phyloP scores from a whole-genome alignment of 2,329 filamentous ascomycete species.

The Elsinoe perseae region DNA sequence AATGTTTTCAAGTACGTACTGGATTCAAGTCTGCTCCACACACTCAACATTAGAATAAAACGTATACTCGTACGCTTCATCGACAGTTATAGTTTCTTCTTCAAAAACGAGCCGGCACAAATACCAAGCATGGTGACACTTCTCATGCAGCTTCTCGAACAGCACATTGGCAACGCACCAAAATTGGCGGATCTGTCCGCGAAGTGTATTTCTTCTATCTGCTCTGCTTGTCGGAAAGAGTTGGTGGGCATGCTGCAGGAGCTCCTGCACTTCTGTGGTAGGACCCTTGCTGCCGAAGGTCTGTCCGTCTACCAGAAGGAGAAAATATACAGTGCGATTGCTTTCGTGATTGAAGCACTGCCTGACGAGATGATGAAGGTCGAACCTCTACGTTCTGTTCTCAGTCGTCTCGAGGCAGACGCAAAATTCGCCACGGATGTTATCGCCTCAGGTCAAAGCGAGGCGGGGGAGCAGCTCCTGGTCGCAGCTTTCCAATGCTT shows the following conservation, averaged over 20 bases:
- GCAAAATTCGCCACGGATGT: constrained; percentile 37
- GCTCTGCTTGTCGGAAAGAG: constrained; percentile 63
- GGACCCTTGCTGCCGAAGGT: constrained; percentile 51
- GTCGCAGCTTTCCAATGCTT: constrained; percentile 59
- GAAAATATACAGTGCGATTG: constrained; percentile 64
- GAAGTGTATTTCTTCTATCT: constrained; percentile 65
- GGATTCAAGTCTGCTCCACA: constrained; percentile 27
- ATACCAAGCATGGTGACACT: constrained; percentile 66
- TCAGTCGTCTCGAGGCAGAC: constrained; percentile 56
- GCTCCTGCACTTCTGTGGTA: constrained; percentile 64
- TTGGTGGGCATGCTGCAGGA: constrained; percentile 59
- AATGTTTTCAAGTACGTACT: constrained; percentile 47
- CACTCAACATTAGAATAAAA: constrained; percentile 55
- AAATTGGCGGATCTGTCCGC: constrained; percentile 61
- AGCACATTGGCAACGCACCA: constrained; percentile 32
- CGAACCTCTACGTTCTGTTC: constrained; percentile 49
- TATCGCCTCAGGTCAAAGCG: constrained; percentile 30
- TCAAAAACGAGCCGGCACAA: constrained; percentile 59
- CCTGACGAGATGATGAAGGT: constrained; percentile 50
- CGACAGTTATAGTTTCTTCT: constrained; percentile 68
- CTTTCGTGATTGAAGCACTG: constrained; percentile 67
- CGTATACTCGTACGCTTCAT: constrained; percentile 64
- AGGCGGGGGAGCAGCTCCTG: constrained; percentile 38
- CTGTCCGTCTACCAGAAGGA: constrained; percentile 65
- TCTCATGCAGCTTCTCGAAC: constrained; percentile 61